Conservation (phyloP, 495 filamentous ascomycete genomes). For the Xylaria acuta region DNA sequence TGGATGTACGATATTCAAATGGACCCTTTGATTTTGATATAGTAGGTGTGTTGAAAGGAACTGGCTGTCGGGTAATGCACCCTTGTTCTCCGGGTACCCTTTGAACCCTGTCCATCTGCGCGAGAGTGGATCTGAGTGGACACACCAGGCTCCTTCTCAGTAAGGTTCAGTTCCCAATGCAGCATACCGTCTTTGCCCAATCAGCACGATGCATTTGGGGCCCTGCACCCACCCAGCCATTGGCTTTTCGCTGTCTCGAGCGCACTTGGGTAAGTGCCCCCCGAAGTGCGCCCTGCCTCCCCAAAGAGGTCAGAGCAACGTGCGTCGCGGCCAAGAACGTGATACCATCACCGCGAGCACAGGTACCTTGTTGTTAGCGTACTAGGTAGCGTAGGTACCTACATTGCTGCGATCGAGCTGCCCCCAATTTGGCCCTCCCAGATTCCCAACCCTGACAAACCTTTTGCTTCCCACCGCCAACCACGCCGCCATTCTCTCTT, state of each 20-base stretch:
- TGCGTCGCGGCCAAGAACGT: slow-evolving; percentile 17
- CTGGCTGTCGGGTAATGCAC: slow-evolving; percentile 17
- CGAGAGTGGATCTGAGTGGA: background rate
- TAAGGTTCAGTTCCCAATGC: background rate
- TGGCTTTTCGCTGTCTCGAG: slow-evolving; percentile 1
- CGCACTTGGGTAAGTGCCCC: background rate
- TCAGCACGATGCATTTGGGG: background rate
- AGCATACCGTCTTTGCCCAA: slow-evolving; percentile 1
- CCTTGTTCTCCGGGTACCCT: background rate
- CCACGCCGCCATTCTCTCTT: slow-evolving; percentile 12
- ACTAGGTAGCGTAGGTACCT: background rate
- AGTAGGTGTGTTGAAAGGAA: background rate
- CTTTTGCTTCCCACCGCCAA: slow-evolving; percentile 16
- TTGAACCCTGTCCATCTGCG: slow-evolving; percentile 5
- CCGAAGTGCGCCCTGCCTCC: slow-evolving; percentile 13
- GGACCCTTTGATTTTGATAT: background rate
- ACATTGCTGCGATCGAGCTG: background rate
- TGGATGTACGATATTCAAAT: background rate
- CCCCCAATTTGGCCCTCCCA: slow-evolving; percentile 13
- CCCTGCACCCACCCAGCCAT: slow-evolving; percentile 21
- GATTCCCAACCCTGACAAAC: slow-evolving; percentile 15
- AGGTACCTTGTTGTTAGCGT: slow-evolving; percentile 14
- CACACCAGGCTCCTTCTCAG: background rate
- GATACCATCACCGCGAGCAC: slow-evolving; percentile 4
- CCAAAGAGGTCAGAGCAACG: slow-evolving; percentile 20